phyloP scores from a whole-genome alignment of 2,329 filamentous ascomycete species.

The Nemania sp. region DNA sequence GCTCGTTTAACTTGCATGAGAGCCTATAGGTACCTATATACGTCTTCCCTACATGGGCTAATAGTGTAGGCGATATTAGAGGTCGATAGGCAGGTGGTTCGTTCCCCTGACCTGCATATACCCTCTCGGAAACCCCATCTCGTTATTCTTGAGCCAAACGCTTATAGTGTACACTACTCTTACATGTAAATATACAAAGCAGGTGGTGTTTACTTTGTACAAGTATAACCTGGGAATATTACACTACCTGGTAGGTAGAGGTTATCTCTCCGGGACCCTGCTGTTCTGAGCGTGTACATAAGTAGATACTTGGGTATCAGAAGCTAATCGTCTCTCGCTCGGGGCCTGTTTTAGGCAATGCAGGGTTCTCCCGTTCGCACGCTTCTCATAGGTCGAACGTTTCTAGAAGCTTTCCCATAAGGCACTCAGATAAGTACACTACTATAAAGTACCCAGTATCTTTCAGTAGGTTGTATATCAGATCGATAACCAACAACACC shows the following conservation, averaged over 20 bases:
- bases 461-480: background rate
- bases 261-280: background rate
- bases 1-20: background rate
- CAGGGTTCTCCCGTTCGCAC: background rate
- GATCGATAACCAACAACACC: background rate
- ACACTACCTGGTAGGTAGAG: no score
- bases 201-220: no score
- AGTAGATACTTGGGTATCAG: background rate
- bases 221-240: no score
- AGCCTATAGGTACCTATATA: no score
- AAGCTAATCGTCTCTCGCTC: conserved; percentile 4
- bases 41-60: background rate
- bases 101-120: conserved; percentile 27
- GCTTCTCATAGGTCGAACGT: background rate
- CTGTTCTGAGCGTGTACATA: no score
- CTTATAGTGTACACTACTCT: no score
- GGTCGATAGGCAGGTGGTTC: conserved; percentile 18
- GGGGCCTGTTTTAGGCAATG: background rate
- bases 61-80: background rate
- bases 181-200: no score
- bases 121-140: conserved; percentile 24
- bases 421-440: no score
- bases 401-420: conserved; percentile 26
- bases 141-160: no score
- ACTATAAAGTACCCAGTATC: no score